A percentile compares a stretch with the other conserved stretches of the same genome.
These are phyloP conservation scores for Calonectria multiphialidica DNA, from an alignment of 2,329 filamentous ascomycete species.

Conservation along the genomic window DNA sequence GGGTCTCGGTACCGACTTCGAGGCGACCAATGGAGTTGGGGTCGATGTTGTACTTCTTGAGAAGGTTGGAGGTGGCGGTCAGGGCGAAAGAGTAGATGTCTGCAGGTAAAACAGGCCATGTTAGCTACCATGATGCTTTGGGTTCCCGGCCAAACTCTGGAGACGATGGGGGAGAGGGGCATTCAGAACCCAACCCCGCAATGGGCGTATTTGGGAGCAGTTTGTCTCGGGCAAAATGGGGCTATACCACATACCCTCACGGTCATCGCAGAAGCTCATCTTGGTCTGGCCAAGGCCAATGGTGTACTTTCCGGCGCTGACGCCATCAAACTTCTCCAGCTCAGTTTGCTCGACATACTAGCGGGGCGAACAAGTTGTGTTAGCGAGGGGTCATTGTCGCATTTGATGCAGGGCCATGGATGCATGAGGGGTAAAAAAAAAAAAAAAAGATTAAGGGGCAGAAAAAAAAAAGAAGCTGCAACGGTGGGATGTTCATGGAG, in stretches of 20 bases:
- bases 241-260: constrained; percentile 72
- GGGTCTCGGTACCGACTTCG: constrained; percentile 88
- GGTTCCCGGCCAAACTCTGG: background rate
- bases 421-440: constrained; percentile 36
- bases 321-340: constrained; percentile 89
- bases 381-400: constrained; percentile 37
- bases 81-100: constrained; percentile 91
- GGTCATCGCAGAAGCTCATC: constrained; percentile 93
- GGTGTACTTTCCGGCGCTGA: constrained; percentile 86
- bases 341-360: constrained; percentile 88
- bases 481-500: constrained; percentile 32
- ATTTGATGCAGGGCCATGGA: constrained; percentile 22
- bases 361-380: constrained; percentile 31
- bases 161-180: background rate
- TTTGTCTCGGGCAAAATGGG: constrained; percentile 21
- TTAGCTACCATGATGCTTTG: constrained; percentile 28
- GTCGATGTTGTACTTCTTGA: constrained; percentile 88
- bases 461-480: background rate
- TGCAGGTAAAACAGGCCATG: constrained; percentile 48
- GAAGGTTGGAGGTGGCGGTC: constrained; percentile 81
- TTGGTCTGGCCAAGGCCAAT: constrained; percentile 92
- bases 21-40: constrained; percentile 81
- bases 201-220: constrained; percentile 19
- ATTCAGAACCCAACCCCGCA: background rate
- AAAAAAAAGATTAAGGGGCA: background rate